Evolutionary conservation across 106 monocot species (phyloP).

Genomic region (Apostasia shenzhenica): DNA sequence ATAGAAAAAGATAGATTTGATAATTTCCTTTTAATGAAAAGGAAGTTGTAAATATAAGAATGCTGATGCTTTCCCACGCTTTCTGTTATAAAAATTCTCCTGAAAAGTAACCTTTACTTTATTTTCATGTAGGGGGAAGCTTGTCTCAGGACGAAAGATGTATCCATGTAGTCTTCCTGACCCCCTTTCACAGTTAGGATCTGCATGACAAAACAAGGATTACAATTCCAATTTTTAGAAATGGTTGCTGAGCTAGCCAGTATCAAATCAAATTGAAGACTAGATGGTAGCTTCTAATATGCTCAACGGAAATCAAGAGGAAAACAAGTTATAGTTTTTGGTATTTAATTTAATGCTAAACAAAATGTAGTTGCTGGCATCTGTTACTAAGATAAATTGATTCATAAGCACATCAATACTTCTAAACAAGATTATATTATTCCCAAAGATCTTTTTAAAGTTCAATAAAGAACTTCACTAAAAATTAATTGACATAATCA

Average conservation of each 20-base stretch:
- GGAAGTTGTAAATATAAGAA: background rate
- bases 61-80: no score
- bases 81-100: background rate
- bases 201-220: conserved; percentile 31
- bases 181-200: conserved; percentile 75
- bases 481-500: no score
- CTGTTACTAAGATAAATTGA: no score
- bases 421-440: no score
- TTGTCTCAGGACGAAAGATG: conserved; percentile 74
- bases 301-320: background rate
- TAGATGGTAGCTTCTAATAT: background rate
- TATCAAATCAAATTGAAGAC: background rate
- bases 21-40: background rate
- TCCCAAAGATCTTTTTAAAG: no score
- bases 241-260: background rate
- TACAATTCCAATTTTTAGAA: background rate
- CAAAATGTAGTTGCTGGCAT: no score
- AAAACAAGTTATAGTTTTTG: background rate
- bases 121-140: conserved; percentile 96
- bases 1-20: background rate
- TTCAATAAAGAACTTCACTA: no score
- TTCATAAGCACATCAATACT: no score
- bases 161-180: conserved; percentile 65
- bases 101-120: conserved; percentile 33
- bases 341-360: no score